These are phyloP conservation scores for Pisolithus orientalis DNA, from an alignment of 768 basidiomycete species.

Conservation along the genomic window DNA sequence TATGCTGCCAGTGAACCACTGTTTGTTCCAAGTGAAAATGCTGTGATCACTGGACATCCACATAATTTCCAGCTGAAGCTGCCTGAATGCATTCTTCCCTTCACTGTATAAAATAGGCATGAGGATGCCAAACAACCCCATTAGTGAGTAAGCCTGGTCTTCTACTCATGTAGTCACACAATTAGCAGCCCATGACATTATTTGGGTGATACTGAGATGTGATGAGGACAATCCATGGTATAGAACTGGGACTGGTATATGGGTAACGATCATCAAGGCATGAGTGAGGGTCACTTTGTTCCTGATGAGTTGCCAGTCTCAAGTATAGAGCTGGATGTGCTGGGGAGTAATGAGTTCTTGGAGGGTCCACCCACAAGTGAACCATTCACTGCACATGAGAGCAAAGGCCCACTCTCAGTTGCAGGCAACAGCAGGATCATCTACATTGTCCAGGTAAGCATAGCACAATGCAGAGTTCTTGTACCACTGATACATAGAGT, in stretches of 20 bases:
- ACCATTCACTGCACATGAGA: constrained; percentile 23
- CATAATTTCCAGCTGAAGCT: constrained; percentile 6
- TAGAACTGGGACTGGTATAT: background rate
- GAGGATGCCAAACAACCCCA: constrained; percentile 10
- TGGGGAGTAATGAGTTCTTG: constrained; percentile 27
- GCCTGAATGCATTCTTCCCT: constrained; percentile 5
- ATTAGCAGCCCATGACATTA: constrained; percentile 10
- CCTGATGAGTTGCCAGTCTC: constrained; percentile 19
- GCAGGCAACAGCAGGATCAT: background rate
- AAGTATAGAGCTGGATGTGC: constrained; percentile 19
- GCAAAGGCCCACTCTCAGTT: background rate
- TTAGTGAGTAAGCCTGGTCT: constrained; percentile 13
- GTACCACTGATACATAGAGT: constrained; percentile 32
- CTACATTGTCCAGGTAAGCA: constrained; percentile 22
- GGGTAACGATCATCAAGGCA: background rate
- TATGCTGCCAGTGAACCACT: background rate
- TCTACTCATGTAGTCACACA: constrained; percentile 11
- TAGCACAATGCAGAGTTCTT: constrained; percentile 19
- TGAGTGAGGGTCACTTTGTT: background rate
- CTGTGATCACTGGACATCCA: background rate
- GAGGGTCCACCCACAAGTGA: constrained; percentile 26
- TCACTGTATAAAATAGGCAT: constrained; percentile 12
- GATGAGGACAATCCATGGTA: background rate
- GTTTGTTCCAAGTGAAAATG: constrained; percentile 2
- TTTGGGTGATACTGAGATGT: background rate